phyloP scores from a whole-genome alignment of 352 stramenopile genomes.

The Phytophthora fragariaefolia region DNA sequence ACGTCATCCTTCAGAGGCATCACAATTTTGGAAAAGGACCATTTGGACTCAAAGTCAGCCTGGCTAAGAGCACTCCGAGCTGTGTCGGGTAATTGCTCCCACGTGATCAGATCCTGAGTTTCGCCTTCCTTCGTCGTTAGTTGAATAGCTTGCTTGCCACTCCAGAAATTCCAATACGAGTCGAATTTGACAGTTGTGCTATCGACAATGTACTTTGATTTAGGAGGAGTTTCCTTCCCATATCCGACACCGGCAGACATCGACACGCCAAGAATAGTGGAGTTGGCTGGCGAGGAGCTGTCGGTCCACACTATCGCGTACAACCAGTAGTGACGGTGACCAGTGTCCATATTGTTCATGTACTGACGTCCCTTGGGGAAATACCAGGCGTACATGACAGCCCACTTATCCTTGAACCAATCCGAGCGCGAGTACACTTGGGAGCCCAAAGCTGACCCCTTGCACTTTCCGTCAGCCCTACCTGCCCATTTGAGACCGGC shows the following conservation, averaged over 20 bases:
- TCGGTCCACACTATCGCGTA: conserved; percentile 20
- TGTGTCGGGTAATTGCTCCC: conserved; percentile 19
- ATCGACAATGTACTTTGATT: conserved; percentile 24
- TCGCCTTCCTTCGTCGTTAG: conserved; percentile 22
- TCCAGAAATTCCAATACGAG: conserved; percentile 5
- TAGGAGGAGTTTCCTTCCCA: conserved; percentile 6
- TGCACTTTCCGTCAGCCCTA: conserved; percentile 19
- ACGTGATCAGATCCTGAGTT: conserved; percentile 17
- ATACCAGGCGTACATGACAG: conserved; percentile 37
- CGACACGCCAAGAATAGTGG: conserved; percentile 26
- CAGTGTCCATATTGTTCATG: background rate
- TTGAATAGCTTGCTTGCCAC: conserved; percentile 11
- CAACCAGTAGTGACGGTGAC: conserved; percentile 12
- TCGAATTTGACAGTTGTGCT: conserved; percentile 17
- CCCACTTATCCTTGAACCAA: conserved; percentile 33
- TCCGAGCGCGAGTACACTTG: conserved; percentile 35
- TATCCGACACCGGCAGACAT: conserved; percentile 7
- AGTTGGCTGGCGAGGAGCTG: conserved; percentile 5
- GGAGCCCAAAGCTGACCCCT: conserved; percentile 28
- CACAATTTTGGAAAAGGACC: conserved; percentile 11
- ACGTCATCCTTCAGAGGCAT: conserved; percentile 10
- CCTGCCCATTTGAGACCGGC: conserved; percentile 7
- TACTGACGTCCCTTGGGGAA: conserved; percentile 43
- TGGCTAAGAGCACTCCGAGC: conserved; percentile 6
- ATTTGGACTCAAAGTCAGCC: conserved; percentile 9